phyloP scores from a whole-genome alignment of 495 filamentous ascomycete genomes.

The Penicillium roqueforti region DNA sequence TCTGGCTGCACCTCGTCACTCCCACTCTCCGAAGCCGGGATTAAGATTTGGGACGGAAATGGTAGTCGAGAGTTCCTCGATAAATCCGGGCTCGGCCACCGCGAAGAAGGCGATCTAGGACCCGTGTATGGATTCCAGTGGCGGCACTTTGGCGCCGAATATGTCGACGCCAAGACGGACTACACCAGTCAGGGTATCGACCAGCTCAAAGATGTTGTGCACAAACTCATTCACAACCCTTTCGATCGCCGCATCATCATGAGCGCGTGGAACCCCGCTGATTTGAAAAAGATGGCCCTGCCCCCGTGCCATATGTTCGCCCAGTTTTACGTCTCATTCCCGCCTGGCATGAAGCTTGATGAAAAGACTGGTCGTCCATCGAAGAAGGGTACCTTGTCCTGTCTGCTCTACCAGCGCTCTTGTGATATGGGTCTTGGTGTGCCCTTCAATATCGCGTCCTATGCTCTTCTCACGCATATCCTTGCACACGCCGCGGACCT shows the following conservation, averaged over 20 bases:
- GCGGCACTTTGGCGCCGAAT: conserved; percentile 94
- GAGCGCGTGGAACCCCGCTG: conserved; percentile 87
- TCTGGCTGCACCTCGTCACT: conserved; percentile 72
- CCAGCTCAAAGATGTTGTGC: conserved; percentile 80
- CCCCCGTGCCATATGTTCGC: conserved; percentile 99
- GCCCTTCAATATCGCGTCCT: conserved; percentile 95
- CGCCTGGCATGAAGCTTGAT: conserved; percentile 37
- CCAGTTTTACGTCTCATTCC: conserved; percentile 92
- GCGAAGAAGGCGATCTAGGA: conserved; percentile 82
- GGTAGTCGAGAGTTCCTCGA: conserved; percentile 87
- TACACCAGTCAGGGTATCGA: conserved; percentile 89
- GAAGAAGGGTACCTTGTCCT: conserved; percentile 65
- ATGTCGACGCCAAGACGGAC: conserved; percentile 71
- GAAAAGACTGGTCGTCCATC: conserved; percentile 34
- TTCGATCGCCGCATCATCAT: conserved; percentile 88
- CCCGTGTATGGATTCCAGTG: conserved; percentile 99
- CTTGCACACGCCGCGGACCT: conserved; percentile 81
- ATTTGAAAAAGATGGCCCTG: conserved; percentile 84
- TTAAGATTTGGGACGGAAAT: conserved; percentile 99
- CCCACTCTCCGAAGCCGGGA: conserved; percentile 66
- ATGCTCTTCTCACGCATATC: conserved; percentile 91
- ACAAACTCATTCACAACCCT: conserved; percentile 74
- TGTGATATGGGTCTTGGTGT: conserved; percentile 98
- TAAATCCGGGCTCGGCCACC: conserved; percentile 69
- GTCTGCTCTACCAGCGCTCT: conserved; percentile 85